Evolutionary conservation across 331 rosid genomes (phyloP).

Genomic region (Acacia pycnantha): DNA sequence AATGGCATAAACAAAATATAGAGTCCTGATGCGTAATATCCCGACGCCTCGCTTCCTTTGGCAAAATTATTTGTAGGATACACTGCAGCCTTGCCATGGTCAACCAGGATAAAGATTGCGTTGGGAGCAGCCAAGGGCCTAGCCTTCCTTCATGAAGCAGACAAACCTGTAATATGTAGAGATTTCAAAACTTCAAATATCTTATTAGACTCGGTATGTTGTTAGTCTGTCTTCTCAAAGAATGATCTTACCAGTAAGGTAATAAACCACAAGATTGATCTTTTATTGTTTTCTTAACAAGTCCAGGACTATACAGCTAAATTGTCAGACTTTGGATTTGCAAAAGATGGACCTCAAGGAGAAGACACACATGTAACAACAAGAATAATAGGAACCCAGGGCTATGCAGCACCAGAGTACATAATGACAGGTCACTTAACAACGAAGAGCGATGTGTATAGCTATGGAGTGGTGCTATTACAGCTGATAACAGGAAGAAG

Average conservation of each 20-base stretch:
- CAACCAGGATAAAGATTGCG: constrained; percentile 79
- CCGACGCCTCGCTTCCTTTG: neutral
- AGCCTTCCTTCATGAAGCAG: constrained; percentile 77
- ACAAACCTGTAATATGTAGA: constrained; percentile 71
- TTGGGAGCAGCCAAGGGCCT: constrained; percentile 80
- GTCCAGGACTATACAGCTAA: constrained; percentile 60
- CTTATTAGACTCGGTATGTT: constrained; percentile 65
- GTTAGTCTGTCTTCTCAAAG: neutral
- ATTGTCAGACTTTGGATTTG: constrained; percentile 75
- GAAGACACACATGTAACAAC: constrained; percentile 71
- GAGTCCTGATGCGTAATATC: neutral
- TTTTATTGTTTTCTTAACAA: neutral
- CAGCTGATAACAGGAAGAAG: constrained; percentile 69
- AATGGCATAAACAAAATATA: neutral
- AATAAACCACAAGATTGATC: neutral
- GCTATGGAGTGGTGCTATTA: constrained; percentile 74
- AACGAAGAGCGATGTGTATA: constrained; percentile 75
- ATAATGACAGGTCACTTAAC: constrained; percentile 74
- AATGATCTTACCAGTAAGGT: neutral
- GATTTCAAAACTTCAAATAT: constrained; percentile 89
- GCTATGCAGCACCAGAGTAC: constrained; percentile 86
- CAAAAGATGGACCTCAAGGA: constrained; percentile 81
- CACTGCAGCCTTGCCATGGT: constrained; percentile 78
- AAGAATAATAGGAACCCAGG: constrained; percentile 65
- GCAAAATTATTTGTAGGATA: constrained; percentile 43